Evolutionary conservation across 164 flowering plant species (phyloP).

Genomic region (Aristolochia fimbriata): DNA sequence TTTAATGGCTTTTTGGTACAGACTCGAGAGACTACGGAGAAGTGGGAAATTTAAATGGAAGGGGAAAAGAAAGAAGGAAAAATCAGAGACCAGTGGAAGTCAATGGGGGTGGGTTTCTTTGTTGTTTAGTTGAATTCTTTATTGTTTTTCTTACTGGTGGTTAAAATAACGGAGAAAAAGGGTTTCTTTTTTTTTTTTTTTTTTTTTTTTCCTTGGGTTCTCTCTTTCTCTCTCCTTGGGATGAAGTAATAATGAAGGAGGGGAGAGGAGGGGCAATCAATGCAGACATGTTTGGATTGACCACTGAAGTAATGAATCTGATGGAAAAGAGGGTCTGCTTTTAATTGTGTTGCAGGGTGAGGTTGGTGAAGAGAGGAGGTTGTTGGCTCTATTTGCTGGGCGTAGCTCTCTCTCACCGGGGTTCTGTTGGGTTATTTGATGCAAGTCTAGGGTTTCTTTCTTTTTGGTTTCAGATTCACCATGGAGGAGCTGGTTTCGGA

Average conservation of each 20-base stretch:
- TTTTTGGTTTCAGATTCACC: not conserved
- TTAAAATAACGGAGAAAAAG: not conserved
- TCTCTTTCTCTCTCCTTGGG: not conserved
- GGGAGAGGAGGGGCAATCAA: conserved; percentile 20
- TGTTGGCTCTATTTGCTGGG: conserved; percentile 3
- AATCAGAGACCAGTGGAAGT: conserved; percentile 1
- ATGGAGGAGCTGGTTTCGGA: not conserved
- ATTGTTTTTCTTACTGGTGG: not conserved
- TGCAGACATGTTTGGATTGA: conserved; percentile 31
- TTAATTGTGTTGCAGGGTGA: conserved; percentile 12
- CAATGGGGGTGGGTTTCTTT: conserved; percentile 1
- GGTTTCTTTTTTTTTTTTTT: not conserved
- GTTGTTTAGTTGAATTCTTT: not conserved
- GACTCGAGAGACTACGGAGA: too few relatives aligned
- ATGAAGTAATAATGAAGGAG: conserved; percentile 10
- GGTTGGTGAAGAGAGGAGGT: conserved; percentile 6
- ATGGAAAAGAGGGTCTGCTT: conserved; percentile 9
- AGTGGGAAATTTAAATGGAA: too few relatives aligned
- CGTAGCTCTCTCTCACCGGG: conserved; percentile 3
- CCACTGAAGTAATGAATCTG: conserved; percentile 20
- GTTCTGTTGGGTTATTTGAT: conserved; percentile 1
- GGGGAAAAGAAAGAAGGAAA: not conserved
- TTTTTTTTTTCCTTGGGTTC: not conserved
- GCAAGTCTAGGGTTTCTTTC: conserved; percentile 2
- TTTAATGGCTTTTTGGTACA: too few relatives aligned